Percentiles rank a stretch among this genome's conserved stretches.
phyloP scores from a whole-genome alignment of 768 basidiomycete species.

The Pleurotus sapidus region DNA sequence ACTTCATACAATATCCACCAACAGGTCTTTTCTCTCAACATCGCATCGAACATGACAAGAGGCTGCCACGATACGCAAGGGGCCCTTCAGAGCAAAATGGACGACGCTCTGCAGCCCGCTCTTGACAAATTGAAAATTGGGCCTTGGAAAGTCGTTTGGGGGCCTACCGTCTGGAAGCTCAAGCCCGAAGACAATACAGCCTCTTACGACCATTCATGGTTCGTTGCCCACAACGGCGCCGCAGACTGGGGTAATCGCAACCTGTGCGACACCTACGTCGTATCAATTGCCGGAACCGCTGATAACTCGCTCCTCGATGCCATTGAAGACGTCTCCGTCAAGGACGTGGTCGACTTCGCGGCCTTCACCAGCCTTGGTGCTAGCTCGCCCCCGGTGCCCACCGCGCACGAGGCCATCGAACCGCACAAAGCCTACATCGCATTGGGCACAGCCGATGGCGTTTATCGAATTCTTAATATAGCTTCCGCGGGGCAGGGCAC shows the following conservation, averaged over 20 bases:
- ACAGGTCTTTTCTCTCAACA: background rate
- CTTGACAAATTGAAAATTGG: background rate
- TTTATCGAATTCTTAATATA: background rate
- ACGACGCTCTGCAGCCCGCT: background rate
- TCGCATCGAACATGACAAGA: background rate
- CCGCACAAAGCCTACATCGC: background rate
- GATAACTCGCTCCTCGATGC: background rate
- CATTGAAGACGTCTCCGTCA: background rate
- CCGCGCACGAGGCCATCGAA: background rate
- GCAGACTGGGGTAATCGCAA: background rate
- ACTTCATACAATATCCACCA: constrained; percentile 1
- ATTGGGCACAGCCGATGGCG: background rate
- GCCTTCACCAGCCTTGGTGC: background rate
- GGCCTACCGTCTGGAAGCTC: background rate
- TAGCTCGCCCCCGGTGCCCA: background rate
- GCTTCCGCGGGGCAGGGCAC: background rate
- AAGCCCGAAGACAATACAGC: background rate
- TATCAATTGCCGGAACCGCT: constrained; percentile 1
- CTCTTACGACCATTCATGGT: background rate
- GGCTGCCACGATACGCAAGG: background rate
- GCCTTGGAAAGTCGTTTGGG: background rate
- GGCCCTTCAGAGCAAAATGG: background rate
- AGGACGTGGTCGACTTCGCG: background rate
- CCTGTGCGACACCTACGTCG: background rate
- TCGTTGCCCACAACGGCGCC: background rate